phyloP scores from a whole-genome alignment of 2,329 filamentous ascomycete genomes.

The Trichophyton schoenleinii region DNA sequence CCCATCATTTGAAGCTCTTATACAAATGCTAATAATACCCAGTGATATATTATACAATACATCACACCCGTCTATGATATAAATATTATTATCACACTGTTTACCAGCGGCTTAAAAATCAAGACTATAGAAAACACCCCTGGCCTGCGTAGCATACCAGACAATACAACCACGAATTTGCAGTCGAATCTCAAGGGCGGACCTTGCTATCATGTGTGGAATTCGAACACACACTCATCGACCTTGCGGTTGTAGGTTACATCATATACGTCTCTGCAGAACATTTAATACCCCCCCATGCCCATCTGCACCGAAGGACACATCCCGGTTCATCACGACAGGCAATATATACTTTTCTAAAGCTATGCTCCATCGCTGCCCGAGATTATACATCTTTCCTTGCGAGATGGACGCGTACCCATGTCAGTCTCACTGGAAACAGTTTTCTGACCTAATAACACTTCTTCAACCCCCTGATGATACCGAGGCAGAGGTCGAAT shows the following conservation, averaged over 20 bases:
- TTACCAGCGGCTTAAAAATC: too few relatives aligned
- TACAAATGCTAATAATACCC: too few relatives aligned
- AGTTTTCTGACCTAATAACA: constrained; percentile 1
- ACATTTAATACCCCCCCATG: constrained; percentile 6
- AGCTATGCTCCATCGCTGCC: constrained; percentile 6
- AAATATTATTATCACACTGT: too few relatives aligned
- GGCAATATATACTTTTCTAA: constrained; percentile 6
- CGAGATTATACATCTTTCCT: constrained; percentile 6
- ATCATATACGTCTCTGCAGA: constrained; percentile 12
- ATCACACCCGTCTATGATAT: too few relatives aligned
- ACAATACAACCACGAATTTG: background rate
- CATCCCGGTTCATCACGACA: constrained; percentile 4
- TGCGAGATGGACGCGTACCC: constrained; percentile 9
- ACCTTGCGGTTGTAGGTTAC: constrained; percentile 11
- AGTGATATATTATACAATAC: too few relatives aligned
- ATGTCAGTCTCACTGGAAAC: constrained; percentile 7
- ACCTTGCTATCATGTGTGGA: constrained; percentile 11
- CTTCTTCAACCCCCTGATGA: constrained; percentile 6
- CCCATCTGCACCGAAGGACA: constrained; percentile 1
- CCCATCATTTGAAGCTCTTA: too few relatives aligned
- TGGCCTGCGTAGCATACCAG: background rate
- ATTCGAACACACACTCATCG: constrained; percentile 12
- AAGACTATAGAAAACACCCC: background rate
- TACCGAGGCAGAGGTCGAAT: background rate
- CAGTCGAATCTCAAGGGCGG: too few relatives aligned